Percentiles rank a stretch among this genome's conserved stretches.
Conservation (phyloP, 2,329 filamentous ascomycete genomes). For the Hymenoscyphus albidus region DNA sequence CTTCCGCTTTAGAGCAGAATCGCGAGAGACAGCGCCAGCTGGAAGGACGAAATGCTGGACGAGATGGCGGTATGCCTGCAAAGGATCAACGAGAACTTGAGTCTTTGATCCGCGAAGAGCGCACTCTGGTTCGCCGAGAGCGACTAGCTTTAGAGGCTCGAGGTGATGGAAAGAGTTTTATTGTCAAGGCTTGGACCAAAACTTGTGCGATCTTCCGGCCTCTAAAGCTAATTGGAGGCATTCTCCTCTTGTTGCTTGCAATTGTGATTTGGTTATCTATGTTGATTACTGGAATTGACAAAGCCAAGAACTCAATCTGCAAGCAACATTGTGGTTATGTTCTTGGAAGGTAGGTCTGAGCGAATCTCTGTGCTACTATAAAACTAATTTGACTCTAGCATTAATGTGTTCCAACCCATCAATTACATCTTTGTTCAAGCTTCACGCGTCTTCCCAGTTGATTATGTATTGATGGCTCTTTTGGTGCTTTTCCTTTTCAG, state of each 20-base stretch:
- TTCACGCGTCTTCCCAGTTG: conserved; percentile 80
- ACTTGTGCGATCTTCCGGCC: conserved; percentile 79
- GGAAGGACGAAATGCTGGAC: conserved; percentile 77
- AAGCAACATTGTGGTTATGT: conserved; percentile 90
- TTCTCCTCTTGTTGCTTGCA: conserved; percentile 70
- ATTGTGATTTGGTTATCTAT: conserved; percentile 83
- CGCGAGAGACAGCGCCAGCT: conserved; percentile 89
- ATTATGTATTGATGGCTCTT: conserved; percentile 85
- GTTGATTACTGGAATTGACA: conserved; percentile 94
- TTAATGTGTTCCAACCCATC: conserved; percentile 91
- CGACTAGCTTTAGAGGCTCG: conserved; percentile 78
- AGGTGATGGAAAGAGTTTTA: conserved; percentile 69
- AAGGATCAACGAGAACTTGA: conserved; percentile 90
- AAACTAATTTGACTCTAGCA: conserved; percentile 40
- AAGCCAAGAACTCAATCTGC: conserved; percentile 92
- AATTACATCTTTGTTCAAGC: conserved; percentile 85
- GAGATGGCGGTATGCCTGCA: conserved; percentile 67
- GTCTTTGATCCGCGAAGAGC: conserved; percentile 80
- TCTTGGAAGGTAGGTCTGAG: conserved; percentile 50
- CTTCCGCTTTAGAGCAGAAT: conserved; percentile 79
- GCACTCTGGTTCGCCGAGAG: conserved; percentile 84
- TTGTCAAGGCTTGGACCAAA: conserved; percentile 76
- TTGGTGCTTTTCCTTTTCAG: conserved; percentile 84
- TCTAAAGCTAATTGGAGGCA: conserved; percentile 79
- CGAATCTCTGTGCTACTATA: neutral